phyloP scores from a whole-genome alignment of 163 green algal species.

The Coccomyxa subellipsoidea region DNA sequence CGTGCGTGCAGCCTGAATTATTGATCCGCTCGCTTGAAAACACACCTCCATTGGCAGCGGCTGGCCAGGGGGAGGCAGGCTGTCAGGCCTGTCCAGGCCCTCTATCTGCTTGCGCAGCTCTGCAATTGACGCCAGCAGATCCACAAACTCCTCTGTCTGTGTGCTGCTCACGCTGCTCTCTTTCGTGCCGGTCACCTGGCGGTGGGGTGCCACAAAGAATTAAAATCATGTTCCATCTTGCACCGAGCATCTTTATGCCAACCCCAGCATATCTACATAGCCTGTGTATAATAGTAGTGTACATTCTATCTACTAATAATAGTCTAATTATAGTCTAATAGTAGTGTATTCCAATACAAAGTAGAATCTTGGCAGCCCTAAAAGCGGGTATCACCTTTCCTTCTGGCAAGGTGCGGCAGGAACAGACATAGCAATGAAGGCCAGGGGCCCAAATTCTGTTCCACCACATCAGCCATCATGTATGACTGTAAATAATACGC shows the following conservation, averaged over 20 bases:
- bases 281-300: too few relatives aligned
- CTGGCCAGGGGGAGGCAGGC: not conserved
- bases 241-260: not conserved
- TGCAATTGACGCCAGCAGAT: not conserved
- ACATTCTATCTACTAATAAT: too few relatives aligned
- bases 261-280: too few relatives aligned
- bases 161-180: not conserved
- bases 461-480: not conserved
- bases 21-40: too few relatives aligned
- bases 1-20: too few relatives aligned
- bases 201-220: not conserved
- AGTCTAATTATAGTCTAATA: too few relatives aligned
- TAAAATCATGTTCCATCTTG: not conserved
- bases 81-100: not conserved
- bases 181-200: not conserved
- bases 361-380: too few relatives aligned
- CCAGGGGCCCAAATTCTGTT: too few relatives aligned
- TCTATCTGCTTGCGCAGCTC: constrained; percentile 2
- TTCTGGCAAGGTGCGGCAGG: too few relatives aligned
- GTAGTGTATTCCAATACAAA: too few relatives aligned
- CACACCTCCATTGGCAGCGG: not conserved
- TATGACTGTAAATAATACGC: not conserved
- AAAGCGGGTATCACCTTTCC: too few relatives aligned
- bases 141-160: constrained; percentile 6
- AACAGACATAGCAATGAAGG: too few relatives aligned